Base-by-base conservation (phyloP, 2,329 filamentous ascomycete species). In the Aureobasidium sp. region DNA sequence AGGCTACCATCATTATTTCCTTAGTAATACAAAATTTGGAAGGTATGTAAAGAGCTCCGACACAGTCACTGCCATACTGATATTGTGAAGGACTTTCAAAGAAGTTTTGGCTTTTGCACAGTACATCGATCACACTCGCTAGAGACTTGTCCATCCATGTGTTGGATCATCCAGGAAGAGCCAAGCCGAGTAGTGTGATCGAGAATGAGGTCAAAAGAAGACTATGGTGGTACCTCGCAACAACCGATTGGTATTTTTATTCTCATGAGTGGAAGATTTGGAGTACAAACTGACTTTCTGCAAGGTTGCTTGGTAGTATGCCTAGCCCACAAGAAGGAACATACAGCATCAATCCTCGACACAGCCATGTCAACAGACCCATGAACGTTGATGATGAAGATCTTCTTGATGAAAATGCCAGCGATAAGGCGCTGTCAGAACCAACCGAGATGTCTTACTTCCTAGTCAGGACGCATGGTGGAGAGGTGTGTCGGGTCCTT, bases 361-460 rank as follows among this genome's bases (percentile, higher is more conserved):
- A 79, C 11, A 76, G 78, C 73, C 68, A 70, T 8, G 74, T 79
- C 31, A 70, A 73, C 1, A 65, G 69, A 31, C 78, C 77, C 1
- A 68, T 73, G 1, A 79, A 81, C 56, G 67, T 79, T 14, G 72
- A 76, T 27, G 76, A 79, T 49, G 68, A 70, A 1, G 71, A 75
- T 6, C 69, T 80, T 2, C 52, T 63, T n/a, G 25, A 68, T 63
- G 31, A 63, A 8, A 53, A 64, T 9, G 65, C 67, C 3, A 66
- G 69, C 6, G 65, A 69, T 5, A 63, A 66, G 20, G 72, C 77
- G 1, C 56, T 71, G 0, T 69, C 70, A 2, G 69, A 73, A 15
- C 76, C 77, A 9, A 80, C 78, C 0, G 67, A 69, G 14, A 79
- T 78, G 75, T 76, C 76, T 7, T 81, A 79, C 62, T 76, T 74